Evolutionary conservation across 129 eudicot species (phyloP).

Genomic region (Gnaphalium uliginosum): DNA sequence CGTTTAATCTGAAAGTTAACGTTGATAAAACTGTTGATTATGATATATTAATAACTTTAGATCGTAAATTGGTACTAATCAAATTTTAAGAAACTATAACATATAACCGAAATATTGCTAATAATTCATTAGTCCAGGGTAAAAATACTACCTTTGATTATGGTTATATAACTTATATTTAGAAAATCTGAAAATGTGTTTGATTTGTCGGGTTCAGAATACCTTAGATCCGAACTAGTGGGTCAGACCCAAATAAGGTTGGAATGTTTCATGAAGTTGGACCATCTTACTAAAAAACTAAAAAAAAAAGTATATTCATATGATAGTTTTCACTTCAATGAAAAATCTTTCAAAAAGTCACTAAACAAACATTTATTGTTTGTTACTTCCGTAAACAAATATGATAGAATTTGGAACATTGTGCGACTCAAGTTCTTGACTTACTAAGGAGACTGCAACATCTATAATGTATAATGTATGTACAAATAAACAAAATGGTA

Average conservation of each 20-base stretch:
- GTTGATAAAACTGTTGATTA: no score
- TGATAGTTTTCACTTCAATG: not conserved
- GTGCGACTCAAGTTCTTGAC: not conserved
- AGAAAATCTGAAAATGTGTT: no score
- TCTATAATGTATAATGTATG: slow-evolving; percentile 22
- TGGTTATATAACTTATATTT: slow-evolving; percentile 16
- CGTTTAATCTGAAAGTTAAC: no score
- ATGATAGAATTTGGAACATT: not conserved
- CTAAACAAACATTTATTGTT: not conserved
- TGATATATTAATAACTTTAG: no score
- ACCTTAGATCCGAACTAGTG: slow-evolving; percentile 34
- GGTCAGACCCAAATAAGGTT: slow-evolving; percentile 17
- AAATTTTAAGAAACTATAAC: no score
- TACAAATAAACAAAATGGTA: slow-evolving; percentile 4
- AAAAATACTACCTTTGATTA: not conserved
- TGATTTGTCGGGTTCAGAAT: not conserved
- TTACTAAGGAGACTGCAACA: not conserved
- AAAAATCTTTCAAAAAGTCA: not conserved
- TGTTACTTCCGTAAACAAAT: not conserved
- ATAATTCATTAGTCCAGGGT: no score
- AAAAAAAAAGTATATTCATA: no score
- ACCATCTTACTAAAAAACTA: no score
- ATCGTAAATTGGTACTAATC: no score
- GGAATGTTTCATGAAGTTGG: slow-evolving; percentile 23
- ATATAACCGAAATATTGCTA: no score